Base-by-base conservation (phyloP, 2,329 filamentous ascomycete species). In the Venturia effusa region DNA sequence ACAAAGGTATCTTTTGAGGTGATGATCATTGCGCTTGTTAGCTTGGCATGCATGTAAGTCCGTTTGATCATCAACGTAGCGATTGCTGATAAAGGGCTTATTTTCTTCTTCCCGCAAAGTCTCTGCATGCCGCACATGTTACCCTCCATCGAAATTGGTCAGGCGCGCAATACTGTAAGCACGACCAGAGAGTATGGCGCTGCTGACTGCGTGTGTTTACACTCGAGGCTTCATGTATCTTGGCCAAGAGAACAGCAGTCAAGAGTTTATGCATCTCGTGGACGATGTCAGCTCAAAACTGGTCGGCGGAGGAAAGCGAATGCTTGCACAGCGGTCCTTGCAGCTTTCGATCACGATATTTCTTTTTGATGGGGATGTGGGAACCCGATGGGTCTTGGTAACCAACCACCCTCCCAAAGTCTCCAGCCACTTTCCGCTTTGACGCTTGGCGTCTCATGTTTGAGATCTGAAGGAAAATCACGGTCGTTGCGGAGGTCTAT, bases 361-460 rank as follows among this genome's bases (percentile, higher is more conserved):
- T 57, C 51, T 8, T 34, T 11, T 57, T 34, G 51, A 11, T 57
- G 8, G n/a, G 51, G 30, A n/a, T 57, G 30, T 8, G 51, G 51
- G 7, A n/a, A 57, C 15, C 61, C 61, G n/a, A 62, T 62, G 22
- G 61, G 61, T 17, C n/a, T 48, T 3, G 61, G 40, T 24, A 62
- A 7, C 61, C 61, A 62, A 15, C 27, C 61, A 2, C 61, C 61
- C 27, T 62, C 61, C 61, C 61, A 62, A 27, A 43, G 34, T 4
- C 41, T 19, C 61, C 61, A 62, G 7, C 61, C 61, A 41, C 37
- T 40, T 6, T 40, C n/a, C 8, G 37, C 4, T 13, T 60, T 22
- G n/a, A 27, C 13, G 40, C 7, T 41, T 19, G 39, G 13, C 22
- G 41, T 19, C 43, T 22, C 17, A 24, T 8, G 7, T 34, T 27